A percentile compares a stretch with the other conserved stretches of the same genome.
Conservation (phyloP, 352 stramenopile genomes). For the Saprolegnia parasitica region DNA sequence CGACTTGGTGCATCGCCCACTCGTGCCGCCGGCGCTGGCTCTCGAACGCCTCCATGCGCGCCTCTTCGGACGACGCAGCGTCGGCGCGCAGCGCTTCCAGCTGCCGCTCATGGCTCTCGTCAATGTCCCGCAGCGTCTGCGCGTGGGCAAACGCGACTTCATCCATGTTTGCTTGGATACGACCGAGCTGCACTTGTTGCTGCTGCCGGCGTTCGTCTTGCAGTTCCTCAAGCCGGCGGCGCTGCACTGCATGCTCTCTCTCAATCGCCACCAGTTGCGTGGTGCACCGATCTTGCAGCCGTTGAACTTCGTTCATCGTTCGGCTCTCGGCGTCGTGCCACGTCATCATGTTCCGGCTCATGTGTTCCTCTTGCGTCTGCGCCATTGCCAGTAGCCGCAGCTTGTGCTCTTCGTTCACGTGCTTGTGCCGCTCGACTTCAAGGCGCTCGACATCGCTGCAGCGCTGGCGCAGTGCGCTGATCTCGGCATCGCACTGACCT, state of each 20-base stretch:
- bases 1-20: conserved; percentile 1
- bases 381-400: neutral
- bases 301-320: neutral
- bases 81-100: neutral
- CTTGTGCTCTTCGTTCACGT: neutral
- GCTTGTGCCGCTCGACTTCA: conserved; percentile 15
- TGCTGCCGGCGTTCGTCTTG: neutral
- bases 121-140: neutral
- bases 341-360: neutral
- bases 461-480: neutral
- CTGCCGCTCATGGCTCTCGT: neutral
- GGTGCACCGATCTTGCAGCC: neutral
- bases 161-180: neutral
- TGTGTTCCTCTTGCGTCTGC: neutral
- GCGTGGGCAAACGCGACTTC: conserved; percentile 13
- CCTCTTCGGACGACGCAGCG: neutral
- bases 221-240: neutral
- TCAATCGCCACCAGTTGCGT: neutral
- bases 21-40: neutral
- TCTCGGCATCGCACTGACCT: neutral
- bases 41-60: conserved; percentile 5
- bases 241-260: neutral
- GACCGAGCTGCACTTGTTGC: neutral
- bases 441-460: conserved; percentile 6
- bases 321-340: neutral